Evolutionary conservation across 495 filamentous ascomycete genomes (phyloP), one percentile per base, ranked within the genome.

Genomic region (Durotheca rogersii): DNA sequence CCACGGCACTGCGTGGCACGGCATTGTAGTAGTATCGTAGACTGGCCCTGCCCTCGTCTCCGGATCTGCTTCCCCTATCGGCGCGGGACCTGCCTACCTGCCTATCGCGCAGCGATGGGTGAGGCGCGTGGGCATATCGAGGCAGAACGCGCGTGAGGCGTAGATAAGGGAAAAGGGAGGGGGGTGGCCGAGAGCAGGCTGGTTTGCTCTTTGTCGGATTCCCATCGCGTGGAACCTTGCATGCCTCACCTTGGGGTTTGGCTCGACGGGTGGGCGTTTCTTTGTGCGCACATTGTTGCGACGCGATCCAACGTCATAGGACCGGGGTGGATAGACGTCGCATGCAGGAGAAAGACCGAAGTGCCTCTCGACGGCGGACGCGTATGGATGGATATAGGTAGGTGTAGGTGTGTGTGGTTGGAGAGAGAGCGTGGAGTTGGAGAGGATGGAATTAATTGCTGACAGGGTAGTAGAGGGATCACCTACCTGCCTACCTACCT

Each of bases 341-440:
- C 21, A 58, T 53, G 50, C 50, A 59, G 45, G 45, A 50, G 36
- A 52, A 52, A 41, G 47, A 52, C 54, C 54, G 54, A 58, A 42
- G 43, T 39, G 23, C 23, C 9, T 27, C 23, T 27, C 23, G 9
- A 27, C 9, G 23, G 23, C n/a, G n/a, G n/a, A n/a, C n/a, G n/a
- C 9, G 23, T 27, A 27, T 27, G 23, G n/a, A 27, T 27, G 23
- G 4, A 27, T 27, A 9, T 27, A 27, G 23, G 23, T 27, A 27
- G 23, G 23, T 27, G 9, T 27, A 9, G 4, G 9, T 27, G 23
- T 27, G 23, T 9, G 4, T 27, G 9, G 4, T 9, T 27, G n/a
- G n/a, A n/a, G n/a, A n/a, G n/a, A n/a, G n/a, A n/a, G n/a, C n/a
- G n/a, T n/a, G n/a, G n/a, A n/a, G n/a, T n/a, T n/a, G n/a, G n/a